Evolutionary conservation across 2,329 filamentous ascomycete genomes (phyloP).

Genomic region (Periconia macrospinosa): DNA sequence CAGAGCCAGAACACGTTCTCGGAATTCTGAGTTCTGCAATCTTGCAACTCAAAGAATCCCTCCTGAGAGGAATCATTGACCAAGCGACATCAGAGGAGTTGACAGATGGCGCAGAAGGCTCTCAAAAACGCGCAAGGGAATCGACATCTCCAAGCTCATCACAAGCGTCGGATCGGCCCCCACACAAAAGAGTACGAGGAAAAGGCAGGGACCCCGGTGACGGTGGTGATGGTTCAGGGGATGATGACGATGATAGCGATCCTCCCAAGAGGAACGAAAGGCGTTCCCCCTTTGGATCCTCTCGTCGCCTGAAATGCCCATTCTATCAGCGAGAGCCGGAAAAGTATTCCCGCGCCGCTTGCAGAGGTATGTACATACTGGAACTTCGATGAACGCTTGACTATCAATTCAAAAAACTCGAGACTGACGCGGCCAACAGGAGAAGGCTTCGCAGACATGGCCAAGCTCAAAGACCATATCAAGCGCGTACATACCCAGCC

Average conservation of each 20-base stretch:
- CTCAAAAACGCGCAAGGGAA: not conserved
- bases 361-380: slow-evolving; percentile 5
- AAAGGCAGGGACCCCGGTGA: slow-evolving; percentile 7
- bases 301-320: slow-evolving; percentile 11
- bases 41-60: not conserved
- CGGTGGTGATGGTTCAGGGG: slow-evolving; percentile 1
- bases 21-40: not conserved
- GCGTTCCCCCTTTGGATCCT: not conserved
- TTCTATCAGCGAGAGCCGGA: slow-evolving; percentile 14
- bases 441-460: slow-evolving; percentile 17
- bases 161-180: not conserved
- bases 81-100: not conserved
- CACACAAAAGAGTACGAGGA: slow-evolving; percentile 6
- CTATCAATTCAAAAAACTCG: too few relatives aligned
- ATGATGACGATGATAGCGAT: slow-evolving; percentile 8
- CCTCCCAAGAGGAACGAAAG: slow-evolving; percentile 6
- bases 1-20: not conserved
- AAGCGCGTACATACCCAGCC: slow-evolving; percentile 17
- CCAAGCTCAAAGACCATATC: slow-evolving; percentile 17
- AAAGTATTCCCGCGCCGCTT: slow-evolving; percentile 9
- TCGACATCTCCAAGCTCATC: not conserved
- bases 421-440: not conserved
- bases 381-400: not conserved
- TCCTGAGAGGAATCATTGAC: not conserved
- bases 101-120: not conserved